Conservation (phyloP, 768 basidiomycete genomes). For the Suillus decipiens region DNA sequence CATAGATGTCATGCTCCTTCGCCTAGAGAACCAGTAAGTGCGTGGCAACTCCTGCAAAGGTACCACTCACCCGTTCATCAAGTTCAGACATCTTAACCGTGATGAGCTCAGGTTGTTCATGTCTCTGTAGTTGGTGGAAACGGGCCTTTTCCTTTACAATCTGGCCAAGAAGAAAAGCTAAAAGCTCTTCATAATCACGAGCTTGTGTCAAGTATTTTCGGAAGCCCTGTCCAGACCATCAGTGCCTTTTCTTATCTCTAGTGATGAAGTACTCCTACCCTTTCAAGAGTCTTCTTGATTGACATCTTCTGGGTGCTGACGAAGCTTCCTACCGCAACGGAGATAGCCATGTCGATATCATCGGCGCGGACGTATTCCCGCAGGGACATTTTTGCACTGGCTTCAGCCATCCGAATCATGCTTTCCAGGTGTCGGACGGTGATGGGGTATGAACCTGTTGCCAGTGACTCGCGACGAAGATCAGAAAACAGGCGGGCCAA, state of each 20-base stretch:
- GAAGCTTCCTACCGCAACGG: slow-evolving; percentile 93
- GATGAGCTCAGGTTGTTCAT: slow-evolving; percentile 77
- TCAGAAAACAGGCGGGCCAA: slow-evolving; percentile 92
- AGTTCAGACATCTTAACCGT: slow-evolving; percentile 78
- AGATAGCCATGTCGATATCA: slow-evolving; percentile 96
- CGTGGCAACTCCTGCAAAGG: background rate
- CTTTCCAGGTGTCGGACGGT: slow-evolving; percentile 97
- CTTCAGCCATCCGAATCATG: slow-evolving; percentile 99
- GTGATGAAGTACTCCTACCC: slow-evolving; percentile 47
- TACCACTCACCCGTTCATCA: slow-evolving; percentile 73
- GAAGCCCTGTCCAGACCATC: slow-evolving; percentile 66
- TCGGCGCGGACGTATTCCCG: slow-evolving; percentile 94
- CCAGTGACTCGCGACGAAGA: slow-evolving; percentile 91
- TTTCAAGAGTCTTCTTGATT: slow-evolving; percentile 96
- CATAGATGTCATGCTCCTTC: slow-evolving; percentile 96
- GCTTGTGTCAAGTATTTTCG: slow-evolving; percentile 96
- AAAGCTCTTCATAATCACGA: slow-evolving; percentile 92
- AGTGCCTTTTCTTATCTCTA: slow-evolving; percentile 11
- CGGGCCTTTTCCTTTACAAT: slow-evolving; percentile 92
- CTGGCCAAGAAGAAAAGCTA: slow-evolving; percentile 92
- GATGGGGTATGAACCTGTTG: slow-evolving; percentile 98
- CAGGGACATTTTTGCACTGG: slow-evolving; percentile 97
- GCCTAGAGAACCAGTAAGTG: slow-evolving; percentile 52
- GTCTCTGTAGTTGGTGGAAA: slow-evolving; percentile 73
- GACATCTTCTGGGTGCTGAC: slow-evolving; percentile 97